Base-by-base conservation (phyloP, 1,139 yeast genomes). In the Pneumocystis jirovecii region DNA sequence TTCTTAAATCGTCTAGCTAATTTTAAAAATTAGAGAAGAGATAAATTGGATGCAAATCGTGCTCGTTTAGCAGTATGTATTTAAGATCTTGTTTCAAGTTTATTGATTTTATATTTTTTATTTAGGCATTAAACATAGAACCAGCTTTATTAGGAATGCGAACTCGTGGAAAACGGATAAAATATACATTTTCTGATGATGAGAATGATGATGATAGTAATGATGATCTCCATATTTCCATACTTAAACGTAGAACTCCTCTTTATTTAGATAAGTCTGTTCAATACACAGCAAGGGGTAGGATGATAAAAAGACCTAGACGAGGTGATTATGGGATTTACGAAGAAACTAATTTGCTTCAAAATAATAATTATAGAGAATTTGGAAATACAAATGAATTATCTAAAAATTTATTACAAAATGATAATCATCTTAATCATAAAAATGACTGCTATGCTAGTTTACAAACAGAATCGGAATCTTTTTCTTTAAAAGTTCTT, bases 121-220 rank as follows among this genome's bases (percentile, higher is more conserved):
- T 42, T 42, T 39, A 39, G 45, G 34, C 61, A 25, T 60, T 60
- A 42, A 60, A 60, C n/a, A 39, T 42, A 42, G 61, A 60, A 25
- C 21, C 61, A 39, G 29, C 61, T 60, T 39, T 60, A 39, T 29
- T 39, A 39, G 40, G 45, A 12, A 60, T 42, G 45, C 29, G 61
- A 60, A 60, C 61, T 25, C 61, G 61, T 39, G 61, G 61, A 21
- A 39, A 42, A 60, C 61, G 61, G 21, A 60, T 60, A 60, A 42
- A 60, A 21, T 60, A 60, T 50, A 50, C 57, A 25, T 50, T 50
- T 50, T 25, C 57, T 50, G 57, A 50, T 25, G 31, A 50, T 50
- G 57, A 50, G 21, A 15, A 50, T 50, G 31, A 50, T 12, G 34
- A 50, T 50, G 57, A 50, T 60, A 60, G 61, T 25, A 29, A 60